Base-by-base conservation (phyloP, 2,329 filamentous ascomycete species). In the Claviceps sp. region DNA sequence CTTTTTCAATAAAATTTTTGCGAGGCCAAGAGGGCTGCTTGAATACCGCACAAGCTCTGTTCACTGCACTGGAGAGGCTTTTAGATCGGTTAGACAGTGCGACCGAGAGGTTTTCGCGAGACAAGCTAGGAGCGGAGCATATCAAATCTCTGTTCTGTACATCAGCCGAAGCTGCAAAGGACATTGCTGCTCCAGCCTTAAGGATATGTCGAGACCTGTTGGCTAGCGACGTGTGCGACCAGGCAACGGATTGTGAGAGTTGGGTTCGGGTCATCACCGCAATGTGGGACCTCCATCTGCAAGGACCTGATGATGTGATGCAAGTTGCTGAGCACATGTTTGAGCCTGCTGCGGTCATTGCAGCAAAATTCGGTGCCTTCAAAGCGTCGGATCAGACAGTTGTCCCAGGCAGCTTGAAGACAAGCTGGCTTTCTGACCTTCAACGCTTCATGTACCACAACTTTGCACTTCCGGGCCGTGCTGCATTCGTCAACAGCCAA, bases 251-350 rank as follows among this genome's bases (percentile, higher is more conserved):
- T 4, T 67, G 72, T 47, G 65, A 69, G 24, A 60, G 63, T 1
- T 81, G 78, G 78, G 61, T 79, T 20, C 60, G 65, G 4, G 72
- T 68, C 2, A 63, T 76, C 44, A 64, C 66, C 4, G 61, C 67
- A 0, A 60, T 80, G 4, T 82, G 78, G 78, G 68, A 73, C 20
- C 65, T 81, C 5, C 78, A 77, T 56, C 64, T 76, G n/a, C 75
- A 76, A 54, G 71, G 68, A 18, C 63, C 63, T 4, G 65, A 68
- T 26, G 78, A 81, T 57, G 66, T 65, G 2, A 54, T 69, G 7
- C 72, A 78, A 41, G 73, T 79, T 26, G 74, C 77, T 2, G 66
- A 62, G 2, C 64, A 72, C 48, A 62, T 79, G 5, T 76, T 76
- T 44, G 58, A 62, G 0, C 62, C 69, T 54, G 52, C 61, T 30